Percentiles rank a stretch among this genome's conserved stretches.
phyloP scores from a whole-genome alignment of 2,329 filamentous ascomycete genomes.

The Raffaelea albimanens region DNA sequence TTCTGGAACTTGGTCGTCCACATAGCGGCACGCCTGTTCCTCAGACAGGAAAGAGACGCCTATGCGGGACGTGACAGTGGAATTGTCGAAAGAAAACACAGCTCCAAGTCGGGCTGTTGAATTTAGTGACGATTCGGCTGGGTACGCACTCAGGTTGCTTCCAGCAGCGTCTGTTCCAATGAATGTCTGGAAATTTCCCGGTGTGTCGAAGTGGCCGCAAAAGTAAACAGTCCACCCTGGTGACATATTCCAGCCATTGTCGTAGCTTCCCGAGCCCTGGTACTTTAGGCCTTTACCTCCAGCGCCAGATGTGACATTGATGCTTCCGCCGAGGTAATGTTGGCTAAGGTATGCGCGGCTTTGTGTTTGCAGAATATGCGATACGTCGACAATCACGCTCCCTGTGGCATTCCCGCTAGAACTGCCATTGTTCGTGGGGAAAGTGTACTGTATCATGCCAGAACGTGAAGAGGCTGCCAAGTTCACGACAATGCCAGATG shows the following conservation, averaged over 20 bases:
- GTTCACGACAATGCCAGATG: slow-evolving; percentile 46
- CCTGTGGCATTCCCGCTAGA: neutral
- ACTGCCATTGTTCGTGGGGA: slow-evolving; percentile 19
- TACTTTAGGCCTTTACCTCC: slow-evolving; percentile 33
- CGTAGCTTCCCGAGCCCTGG: slow-evolving; percentile 50
- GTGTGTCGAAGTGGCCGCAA: slow-evolving; percentile 48
- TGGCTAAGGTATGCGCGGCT: slow-evolving; percentile 52
- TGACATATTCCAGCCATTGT: slow-evolving; percentile 57
- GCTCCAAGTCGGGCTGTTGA: slow-evolving; percentile 28
- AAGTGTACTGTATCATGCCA: slow-evolving; percentile 53
- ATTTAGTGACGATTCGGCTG: slow-evolving; percentile 18
- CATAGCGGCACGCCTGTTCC: slow-evolving; percentile 41
- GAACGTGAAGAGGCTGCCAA: slow-evolving; percentile 46
- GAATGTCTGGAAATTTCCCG: slow-evolving; percentile 19
- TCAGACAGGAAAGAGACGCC: slow-evolving; percentile 61
- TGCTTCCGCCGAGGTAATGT: slow-evolving; percentile 49
- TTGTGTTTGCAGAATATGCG: slow-evolving; percentile 55
- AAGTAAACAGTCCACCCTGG: slow-evolving; percentile 55
- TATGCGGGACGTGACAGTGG: slow-evolving; percentile 44
- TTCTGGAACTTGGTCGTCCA: slow-evolving; percentile 41
- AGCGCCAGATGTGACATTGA: slow-evolving; percentile 27
- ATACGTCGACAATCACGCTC: slow-evolving; percentile 51
- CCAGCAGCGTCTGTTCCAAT: slow-evolving; percentile 24
- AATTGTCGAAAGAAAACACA: slow-evolving; percentile 43
- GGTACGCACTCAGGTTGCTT: slow-evolving; percentile 22